Evolutionary conservation across 139 green algal genomes (phyloP), one percentile per base, ranked within the genome.

Genomic region (Yamagishiella unicocca): DNA sequence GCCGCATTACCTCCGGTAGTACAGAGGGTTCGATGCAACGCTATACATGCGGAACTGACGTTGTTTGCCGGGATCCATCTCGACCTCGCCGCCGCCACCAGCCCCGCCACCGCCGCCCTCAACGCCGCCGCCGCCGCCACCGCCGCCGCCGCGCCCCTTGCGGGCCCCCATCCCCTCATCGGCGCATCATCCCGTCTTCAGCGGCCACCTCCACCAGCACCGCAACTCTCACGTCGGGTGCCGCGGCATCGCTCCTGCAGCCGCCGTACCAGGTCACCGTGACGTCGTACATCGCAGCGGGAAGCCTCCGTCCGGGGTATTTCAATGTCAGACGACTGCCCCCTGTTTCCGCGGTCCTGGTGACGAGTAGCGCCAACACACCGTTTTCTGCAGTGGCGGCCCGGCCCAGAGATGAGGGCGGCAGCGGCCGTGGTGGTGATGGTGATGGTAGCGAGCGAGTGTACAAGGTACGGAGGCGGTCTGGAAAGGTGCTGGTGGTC

Each of bases 231-330:
- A n/a, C n/a, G n/a, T 3, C 64, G 1, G 64, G 31, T 27, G 67
- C 10, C 35, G 37, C 67, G 2, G 74, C 70, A 3, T 24, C 25
- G 0, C 17, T 68, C 33, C 62, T 74, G 2, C n/a, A 61, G 10
- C 83, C 89, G n/a, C 90, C 89, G 58, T 96, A 84, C 55, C 77
- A 84, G 77, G 77, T 84, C 0, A 95, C 92, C 0, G 79, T 95
- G 6, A 92, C 93, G 9, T 93, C 91, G 0, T 89, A 90, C 45
- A 91, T 96, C 5, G 66, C 27, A 10, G 77, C 53, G 35, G 94
- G 90, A 1, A 0, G 4, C 2, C 82, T 96, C 42, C 77, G 90
- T 25, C 53, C 87, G 10, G 40, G n/a, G 21, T 94, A 89, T 87
- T 96, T 96, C 74, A 83, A 83, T 9, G 84, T 82, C 2, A 3